Evolutionary conservation across 108 stramenopile genomes (phyloP).

Genomic region (Fragilaria radians): DNA sequence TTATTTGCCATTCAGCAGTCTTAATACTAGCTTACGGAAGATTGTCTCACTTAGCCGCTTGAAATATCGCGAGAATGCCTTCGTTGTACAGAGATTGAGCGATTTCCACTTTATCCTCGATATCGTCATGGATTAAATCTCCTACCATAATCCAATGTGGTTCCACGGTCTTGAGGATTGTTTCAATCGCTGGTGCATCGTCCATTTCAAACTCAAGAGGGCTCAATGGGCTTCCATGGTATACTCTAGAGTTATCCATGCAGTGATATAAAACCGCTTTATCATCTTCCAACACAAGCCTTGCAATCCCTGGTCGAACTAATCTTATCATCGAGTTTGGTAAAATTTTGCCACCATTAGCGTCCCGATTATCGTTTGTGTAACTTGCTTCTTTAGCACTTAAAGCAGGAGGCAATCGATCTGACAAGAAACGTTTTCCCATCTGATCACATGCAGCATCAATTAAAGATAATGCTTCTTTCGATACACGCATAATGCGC

Average conservation of each 20-base stretch:
- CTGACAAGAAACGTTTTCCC: slow-evolving; percentile 83
- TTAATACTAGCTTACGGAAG: too few relatives aligned
- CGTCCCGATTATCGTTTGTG: slow-evolving; percentile 34
- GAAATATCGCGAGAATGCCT: slow-evolving; percentile 65
- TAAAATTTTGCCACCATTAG: slow-evolving; percentile 45
- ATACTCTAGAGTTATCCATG: slow-evolving; percentile 84
- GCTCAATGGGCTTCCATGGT: slow-evolving; percentile 80
- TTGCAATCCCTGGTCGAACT: slow-evolving; percentile 81
- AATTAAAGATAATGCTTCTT: slow-evolving; percentile 67
- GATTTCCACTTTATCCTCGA: slow-evolving; percentile 87
- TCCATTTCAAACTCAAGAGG: slow-evolving; percentile 97
- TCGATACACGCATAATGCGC: slow-evolving; percentile 71
- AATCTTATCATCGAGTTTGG: slow-evolving; percentile 74
- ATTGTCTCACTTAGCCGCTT: slow-evolving; percentile 31
- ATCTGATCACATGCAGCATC: slow-evolving; percentile 95
- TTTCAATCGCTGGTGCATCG: slow-evolving; percentile 93
- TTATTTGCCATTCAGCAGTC: too few relatives aligned
- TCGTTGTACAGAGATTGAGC: slow-evolving; percentile 82
- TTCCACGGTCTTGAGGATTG: slow-evolving; percentile 80
- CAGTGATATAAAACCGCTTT: slow-evolving; percentile 95
- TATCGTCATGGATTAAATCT: slow-evolving; percentile 82
- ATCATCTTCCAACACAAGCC: slow-evolving; percentile 86
- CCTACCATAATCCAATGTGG: slow-evolving; percentile 81
- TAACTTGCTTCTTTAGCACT: slow-evolving; percentile 36
- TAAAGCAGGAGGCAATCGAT: slow-evolving; percentile 88